Percentiles rank a stretch among this genome's conserved stretches.
These are phyloP conservation scores for Globisporangium radiosum DNA, from an alignment of 352 stramenopile genomes.

Conservation along the genomic window DNA sequence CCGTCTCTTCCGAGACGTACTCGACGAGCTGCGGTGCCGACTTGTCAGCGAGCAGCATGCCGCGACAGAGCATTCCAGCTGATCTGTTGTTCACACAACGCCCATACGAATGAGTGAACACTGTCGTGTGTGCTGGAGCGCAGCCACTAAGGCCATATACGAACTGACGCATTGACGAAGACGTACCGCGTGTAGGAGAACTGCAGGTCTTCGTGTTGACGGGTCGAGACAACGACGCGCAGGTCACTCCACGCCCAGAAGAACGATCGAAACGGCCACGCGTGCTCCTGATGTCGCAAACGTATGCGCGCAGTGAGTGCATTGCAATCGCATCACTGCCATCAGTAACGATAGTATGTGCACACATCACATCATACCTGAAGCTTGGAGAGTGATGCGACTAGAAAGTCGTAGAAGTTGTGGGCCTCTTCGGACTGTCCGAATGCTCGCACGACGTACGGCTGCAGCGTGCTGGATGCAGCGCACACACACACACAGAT, in stretches of 20 bases:
- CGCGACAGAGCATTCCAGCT: conserved; percentile 46
- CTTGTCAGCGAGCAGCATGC: conserved; percentile 36
- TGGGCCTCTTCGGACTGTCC: conserved; percentile 57
- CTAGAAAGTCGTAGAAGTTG: conserved; percentile 40
- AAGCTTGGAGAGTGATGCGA: conserved; percentile 43
- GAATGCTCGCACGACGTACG: conserved; percentile 56
- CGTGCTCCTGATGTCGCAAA: conserved; percentile 24
- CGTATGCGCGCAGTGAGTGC: neutral
- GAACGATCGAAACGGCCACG: conserved; percentile 52
- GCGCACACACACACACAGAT: neutral
- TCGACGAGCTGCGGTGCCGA: conserved; percentile 31
- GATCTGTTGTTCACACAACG: conserved; percentile 21
- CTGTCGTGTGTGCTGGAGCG: too few species aligned
- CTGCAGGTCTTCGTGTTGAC: conserved; percentile 39
- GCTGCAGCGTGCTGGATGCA: conserved; percentile 41
- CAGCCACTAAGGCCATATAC: neutral
- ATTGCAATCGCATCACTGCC: too few species aligned
- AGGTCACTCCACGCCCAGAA: conserved; percentile 81
- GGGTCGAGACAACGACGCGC: conserved; percentile 46
- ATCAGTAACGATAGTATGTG: too few species aligned
- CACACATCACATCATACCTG: conserved; percentile 12
- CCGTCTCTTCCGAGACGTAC: conserved; percentile 28
- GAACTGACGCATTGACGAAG: neutral
- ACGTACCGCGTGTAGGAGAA: conserved; percentile 48
- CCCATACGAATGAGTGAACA: neutral